phyloP scores from a whole-genome alignment of 2,329 filamentous ascomycete species.

The Dactylonectria estremocensis region DNA sequence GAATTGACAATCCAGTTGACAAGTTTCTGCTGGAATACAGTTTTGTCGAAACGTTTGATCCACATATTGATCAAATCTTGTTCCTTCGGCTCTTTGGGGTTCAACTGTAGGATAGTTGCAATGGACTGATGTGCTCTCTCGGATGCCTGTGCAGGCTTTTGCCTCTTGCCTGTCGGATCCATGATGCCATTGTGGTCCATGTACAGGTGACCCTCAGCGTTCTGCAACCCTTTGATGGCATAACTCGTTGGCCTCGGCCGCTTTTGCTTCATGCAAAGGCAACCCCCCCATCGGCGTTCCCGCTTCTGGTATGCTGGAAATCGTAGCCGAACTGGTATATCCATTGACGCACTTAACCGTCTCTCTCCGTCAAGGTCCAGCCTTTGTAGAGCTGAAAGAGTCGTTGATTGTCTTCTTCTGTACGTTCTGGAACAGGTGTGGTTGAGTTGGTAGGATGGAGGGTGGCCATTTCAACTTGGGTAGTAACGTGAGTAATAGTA shows the following conservation, averaged over 20 bases:
- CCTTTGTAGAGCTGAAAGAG: too few species aligned
- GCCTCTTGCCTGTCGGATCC: neutral
- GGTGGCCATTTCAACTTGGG: too few species aligned
- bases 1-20: neutral
- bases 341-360: too few species aligned
- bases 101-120: neutral
- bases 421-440: too few species aligned
- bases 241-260: neutral
- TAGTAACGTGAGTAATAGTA: too few species aligned
- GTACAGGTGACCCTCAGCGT: neutral
- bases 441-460: too few species aligned
- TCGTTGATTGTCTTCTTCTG: too few species aligned
- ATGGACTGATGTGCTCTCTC: neutral
- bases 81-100: neutral
- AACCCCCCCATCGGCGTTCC: neutral
- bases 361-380: too few species aligned
- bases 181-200: neutral
- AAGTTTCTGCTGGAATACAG: neutral
- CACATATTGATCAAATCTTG: neutral
- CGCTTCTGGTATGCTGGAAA: too few species aligned
- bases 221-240: neutral
- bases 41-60: neutral
- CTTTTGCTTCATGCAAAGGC: neutral
- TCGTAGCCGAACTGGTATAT: too few species aligned
- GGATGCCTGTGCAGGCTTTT: neutral